Evolutionary conservation across 305 asterid species (phyloP).

Genomic region (Andrographis paniculata): DNA sequence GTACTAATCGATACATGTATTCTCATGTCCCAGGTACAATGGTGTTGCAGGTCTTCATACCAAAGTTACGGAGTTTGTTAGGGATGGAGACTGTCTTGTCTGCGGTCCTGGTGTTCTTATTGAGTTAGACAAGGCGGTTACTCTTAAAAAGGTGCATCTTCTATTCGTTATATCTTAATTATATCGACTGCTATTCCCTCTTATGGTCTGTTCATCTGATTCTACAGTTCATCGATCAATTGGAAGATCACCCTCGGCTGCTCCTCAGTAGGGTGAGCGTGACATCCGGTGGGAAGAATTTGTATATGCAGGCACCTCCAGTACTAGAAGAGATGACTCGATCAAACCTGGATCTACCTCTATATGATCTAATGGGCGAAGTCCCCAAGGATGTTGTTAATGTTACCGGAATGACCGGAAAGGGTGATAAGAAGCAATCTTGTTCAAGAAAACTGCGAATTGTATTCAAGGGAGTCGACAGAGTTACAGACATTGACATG

Average conservation of each 20-base stretch:
- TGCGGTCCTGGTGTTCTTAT: slow-evolving; percentile 95
- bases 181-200: not conserved
- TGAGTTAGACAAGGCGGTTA: slow-evolving; percentile 71
- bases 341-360: slow-evolving; percentile 54
- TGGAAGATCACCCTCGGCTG: slow-evolving; percentile 75
- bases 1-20: not conserved
- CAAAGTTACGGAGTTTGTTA: slow-evolving; percentile 82
- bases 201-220: slow-evolving; percentile 15
- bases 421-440: slow-evolving; percentile 81
- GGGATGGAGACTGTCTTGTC: slow-evolving; percentile 77
- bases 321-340: slow-evolving; percentile 86
- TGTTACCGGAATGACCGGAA: slow-evolving; percentile 73
- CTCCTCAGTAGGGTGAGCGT: slow-evolving; percentile 72
- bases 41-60: slow-evolving; percentile 97
- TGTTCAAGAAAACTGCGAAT: slow-evolving; percentile 72
- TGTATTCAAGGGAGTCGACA: slow-evolving; percentile 61
- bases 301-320: slow-evolving; percentile 98
- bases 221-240: slow-evolving; percentile 73
- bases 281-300: slow-evolving; percentile 63
- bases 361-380: slow-evolving; percentile 69
- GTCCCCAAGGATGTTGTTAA: slow-evolving; percentile 46
- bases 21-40: slow-evolving; percentile 49
- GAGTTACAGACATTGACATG: slow-evolving; percentile 61
- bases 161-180: not conserved
- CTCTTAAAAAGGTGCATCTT: slow-evolving; percentile 57